Evolutionary conservation across 768 basidiomycete species (phyloP), one percentile per base, ranked within the genome.

Genomic region (Podaxis sp.): DNA sequence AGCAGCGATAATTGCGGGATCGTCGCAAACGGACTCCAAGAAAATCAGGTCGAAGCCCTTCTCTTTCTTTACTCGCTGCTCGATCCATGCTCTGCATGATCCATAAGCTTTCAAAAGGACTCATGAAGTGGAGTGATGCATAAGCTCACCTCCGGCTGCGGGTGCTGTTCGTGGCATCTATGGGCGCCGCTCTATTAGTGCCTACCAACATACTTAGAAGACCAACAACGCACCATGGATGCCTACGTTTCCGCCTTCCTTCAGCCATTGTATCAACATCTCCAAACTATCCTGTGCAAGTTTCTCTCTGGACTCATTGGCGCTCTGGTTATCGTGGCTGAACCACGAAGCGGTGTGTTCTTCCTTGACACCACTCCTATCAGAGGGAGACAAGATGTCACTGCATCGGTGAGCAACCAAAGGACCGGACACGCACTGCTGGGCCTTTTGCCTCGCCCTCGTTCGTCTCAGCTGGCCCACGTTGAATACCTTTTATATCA

Each of bases 91-190:
- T 68, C 96, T 94, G 67, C 60, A 28, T 15, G 39, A 54, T 3
- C 57, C 13, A 15, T 52, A 6, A 54, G 40, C 8, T 33, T 12
- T 51, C 61, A 46, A 33, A n/a, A 33, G 59, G 15, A 8, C 30
- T 19, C 30, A 44, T 13, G 26, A 46, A 28, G 22, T 22, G 19
- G 7, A 30, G 42, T 3, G 60, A 24, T 8, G 46, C 2, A 33
- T 9, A 44, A 1, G 68, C 80, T 69, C 65, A 86, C 92, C 94
- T 86, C 61, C 96, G 83, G 63, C 70, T 77, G 33, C 79, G 82
- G 2, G 93, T 95, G 68, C 93, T 96, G 74, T 99, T 99, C 1
- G 97, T 99, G 2, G 97, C 97, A 77, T 99, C 96, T 98, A 66
- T n/a, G 1, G 15, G 17, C 26, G 52, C 8, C 12, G 39, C n/a